Conservation (phyloP, 1,139 yeast species). For the Saccharomyces uvarum region DNA sequence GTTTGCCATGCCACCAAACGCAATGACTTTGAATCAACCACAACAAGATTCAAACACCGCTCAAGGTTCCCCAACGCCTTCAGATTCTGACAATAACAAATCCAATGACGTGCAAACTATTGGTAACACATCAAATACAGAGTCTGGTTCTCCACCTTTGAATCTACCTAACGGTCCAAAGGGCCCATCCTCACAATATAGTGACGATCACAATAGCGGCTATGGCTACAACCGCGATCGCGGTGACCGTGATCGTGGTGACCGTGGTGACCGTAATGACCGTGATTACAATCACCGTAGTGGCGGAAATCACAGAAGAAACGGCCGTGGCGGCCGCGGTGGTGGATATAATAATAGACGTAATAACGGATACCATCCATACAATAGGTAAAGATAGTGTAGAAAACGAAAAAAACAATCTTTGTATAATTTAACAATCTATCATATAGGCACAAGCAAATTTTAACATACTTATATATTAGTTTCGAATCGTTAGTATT, state of each 20-base stretch:
- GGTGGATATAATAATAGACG: constrained; percentile 17
- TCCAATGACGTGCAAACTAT: not conserved
- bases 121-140: not conserved
- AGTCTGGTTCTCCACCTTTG: not conserved
- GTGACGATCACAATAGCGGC: not conserved
- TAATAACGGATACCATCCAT: constrained; percentile 25
- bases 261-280: not conserved
- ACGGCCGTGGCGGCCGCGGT: constrained; percentile 16
- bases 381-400: constrained; percentile 17
- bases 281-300: not conserved
- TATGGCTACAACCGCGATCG: constrained; percentile 1
- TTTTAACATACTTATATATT: not conserved
- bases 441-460: not conserved
- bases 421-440: not conserved
- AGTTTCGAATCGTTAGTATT: not conserved
- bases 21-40: constrained; percentile 8
- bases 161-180: not conserved
- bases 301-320: not conserved
- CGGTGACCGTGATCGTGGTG: not conserved
- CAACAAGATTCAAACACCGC: not conserved
- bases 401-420: not conserved
- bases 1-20: constrained; percentile 41
- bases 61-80: not conserved
- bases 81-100: not conserved
- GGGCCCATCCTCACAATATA: not conserved